Conservation (phyloP, 352 stramenopile genomes). For the Phytophthora pistaciae region DNA sequence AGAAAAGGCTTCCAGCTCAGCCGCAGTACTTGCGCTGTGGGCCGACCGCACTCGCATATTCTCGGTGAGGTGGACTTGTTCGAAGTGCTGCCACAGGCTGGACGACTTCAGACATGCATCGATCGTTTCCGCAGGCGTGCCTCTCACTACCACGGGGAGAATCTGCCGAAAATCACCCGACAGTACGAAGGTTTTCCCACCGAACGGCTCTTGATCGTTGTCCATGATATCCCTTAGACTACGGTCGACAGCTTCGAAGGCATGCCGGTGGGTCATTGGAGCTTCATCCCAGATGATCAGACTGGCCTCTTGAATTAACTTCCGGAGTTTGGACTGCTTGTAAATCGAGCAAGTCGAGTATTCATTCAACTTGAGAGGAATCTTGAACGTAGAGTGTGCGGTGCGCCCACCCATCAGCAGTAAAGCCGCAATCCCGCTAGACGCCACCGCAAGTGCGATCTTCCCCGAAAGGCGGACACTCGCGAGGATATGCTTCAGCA, state of each 20-base stretch:
- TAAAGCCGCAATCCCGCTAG: neutral
- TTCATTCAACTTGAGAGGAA: too few species aligned
- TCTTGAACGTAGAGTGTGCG: too few species aligned
- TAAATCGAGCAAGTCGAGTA: too few species aligned
- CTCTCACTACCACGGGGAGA: slow-evolving; percentile 22
- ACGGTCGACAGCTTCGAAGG: too few species aligned
- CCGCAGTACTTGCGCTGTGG: neutral
- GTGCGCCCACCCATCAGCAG: too few species aligned
- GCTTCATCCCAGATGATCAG: too few species aligned
- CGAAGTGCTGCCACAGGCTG: slow-evolving; percentile 3
- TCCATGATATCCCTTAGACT: too few species aligned
- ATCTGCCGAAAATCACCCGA: slow-evolving; percentile 32
- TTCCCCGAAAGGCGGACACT: neutral
- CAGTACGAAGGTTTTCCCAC: slow-evolving; percentile 14
- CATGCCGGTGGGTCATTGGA: too few species aligned
- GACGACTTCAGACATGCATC: slow-evolving; percentile 18
- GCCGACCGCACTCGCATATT: slow-evolving; percentile 14
- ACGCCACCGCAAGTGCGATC: neutral
- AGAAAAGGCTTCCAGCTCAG: neutral
- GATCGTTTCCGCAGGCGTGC: slow-evolving; percentile 9
- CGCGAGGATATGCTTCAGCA: neutral
- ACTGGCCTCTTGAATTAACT: too few species aligned
- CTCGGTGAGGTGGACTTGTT: neutral
- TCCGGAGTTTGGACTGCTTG: too few species aligned
- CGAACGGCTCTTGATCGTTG: too few species aligned